These are phyloP conservation scores for Thielaviopsis cerberus DNA, from an alignment of 2,329 filamentous ascomycete genomes.

Conservation along the genomic window DNA sequence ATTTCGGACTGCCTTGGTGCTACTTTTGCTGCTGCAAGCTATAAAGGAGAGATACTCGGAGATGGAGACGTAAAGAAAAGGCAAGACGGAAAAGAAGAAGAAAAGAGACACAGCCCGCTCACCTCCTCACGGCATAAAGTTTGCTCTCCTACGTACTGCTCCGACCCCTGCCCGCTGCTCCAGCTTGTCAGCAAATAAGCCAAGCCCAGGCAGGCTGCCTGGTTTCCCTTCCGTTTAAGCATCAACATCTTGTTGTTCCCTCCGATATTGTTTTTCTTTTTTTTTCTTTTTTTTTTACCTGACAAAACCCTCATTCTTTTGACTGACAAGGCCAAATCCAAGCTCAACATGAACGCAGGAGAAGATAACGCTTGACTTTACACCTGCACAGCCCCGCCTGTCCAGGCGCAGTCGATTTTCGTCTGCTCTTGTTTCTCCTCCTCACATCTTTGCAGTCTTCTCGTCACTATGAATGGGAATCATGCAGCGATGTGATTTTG, in stretches of 20 bases:
- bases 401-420: not conserved
- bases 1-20: not conserved
- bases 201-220: not conserved
- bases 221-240: not conserved
- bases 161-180: not conserved
- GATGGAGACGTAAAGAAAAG: not conserved
- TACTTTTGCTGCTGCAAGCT: not conserved
- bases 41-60: not conserved
- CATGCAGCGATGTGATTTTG: not conserved
- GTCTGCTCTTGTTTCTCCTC: not conserved
- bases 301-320: no score
- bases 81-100: conserved; percentile 1
- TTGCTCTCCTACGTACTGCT: not conserved
- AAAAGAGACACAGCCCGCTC: not conserved
- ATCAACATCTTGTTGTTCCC: not conserved
- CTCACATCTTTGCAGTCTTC: not conserved
- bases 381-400: not conserved
- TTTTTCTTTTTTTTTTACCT: not conserved
- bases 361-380: no score
- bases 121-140: not conserved
- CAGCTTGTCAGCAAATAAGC: not conserved
- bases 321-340: no score
- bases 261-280: not conserved
- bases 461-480: not conserved
- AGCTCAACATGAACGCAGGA: no score